Evolutionary conservation across 331 rosid species (phyloP).

Genomic region (Prunus yedoensis): DNA sequence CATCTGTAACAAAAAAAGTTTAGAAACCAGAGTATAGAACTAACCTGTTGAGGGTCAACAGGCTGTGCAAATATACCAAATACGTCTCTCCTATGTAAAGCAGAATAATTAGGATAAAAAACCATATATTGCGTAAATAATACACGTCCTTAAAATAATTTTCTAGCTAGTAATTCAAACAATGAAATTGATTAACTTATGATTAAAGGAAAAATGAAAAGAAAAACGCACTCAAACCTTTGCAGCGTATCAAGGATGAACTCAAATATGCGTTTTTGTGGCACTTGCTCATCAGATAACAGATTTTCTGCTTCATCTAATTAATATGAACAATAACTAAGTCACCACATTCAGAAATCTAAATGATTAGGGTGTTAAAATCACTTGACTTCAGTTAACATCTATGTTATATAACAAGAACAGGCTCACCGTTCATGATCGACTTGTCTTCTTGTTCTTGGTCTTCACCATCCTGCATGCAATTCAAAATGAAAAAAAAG

Average conservation of each 20-base stretch:
- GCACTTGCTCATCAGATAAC: constrained; percentile 15
- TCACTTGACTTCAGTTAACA: not conserved
- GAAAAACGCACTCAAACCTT: constrained; percentile 33
- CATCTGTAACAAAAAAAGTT: not conserved
- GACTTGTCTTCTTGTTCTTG: constrained; percentile 13
- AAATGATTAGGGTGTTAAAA: not conserved
- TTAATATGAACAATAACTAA: not conserved
- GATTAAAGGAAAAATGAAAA: not conserved
- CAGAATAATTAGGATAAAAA: not conserved
- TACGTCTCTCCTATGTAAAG: constrained; percentile 39
- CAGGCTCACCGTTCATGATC: constrained; percentile 37
- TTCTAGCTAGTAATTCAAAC: not conserved
- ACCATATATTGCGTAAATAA: not conserved
- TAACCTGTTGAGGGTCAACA: constrained; percentile 42
- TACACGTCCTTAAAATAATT: not conserved
- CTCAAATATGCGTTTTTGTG: constrained; percentile 33
- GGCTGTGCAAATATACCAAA: constrained; percentile 41
- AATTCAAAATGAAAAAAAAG: constrained; percentile 3
- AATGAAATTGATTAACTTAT: not conserved
- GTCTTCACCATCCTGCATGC: constrained; percentile 30
- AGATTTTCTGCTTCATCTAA: constrained; percentile 19
- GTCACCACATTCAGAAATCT: not conserved
- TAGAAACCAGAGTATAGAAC: not conserved
- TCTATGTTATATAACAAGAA: not conserved
- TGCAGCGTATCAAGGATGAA: constrained; percentile 42